Evolutionary conservation across 164 flowering plant species (phyloP).

Genomic region (Vitis cinerea): DNA sequence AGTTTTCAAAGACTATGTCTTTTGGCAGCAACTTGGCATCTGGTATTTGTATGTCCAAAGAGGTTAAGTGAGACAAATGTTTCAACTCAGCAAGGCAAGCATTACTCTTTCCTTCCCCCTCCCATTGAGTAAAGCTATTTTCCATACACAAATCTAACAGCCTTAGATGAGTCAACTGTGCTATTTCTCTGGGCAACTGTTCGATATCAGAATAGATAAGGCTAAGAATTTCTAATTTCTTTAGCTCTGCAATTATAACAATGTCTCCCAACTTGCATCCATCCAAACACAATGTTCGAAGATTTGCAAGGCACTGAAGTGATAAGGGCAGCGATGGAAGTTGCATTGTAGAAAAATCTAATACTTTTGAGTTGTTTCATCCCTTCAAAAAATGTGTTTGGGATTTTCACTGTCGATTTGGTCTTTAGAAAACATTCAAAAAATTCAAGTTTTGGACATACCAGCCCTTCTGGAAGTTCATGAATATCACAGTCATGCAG

Average conservation of each 20-base stretch:
- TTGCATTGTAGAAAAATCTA: background rate
- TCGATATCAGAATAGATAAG: background rate
- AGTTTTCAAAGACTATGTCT: background rate
- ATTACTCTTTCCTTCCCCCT: background rate
- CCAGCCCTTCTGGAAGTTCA: background rate
- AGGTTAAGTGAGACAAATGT: background rate
- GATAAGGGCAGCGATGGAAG: background rate
- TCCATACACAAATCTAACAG: slow-evolving; percentile 11
- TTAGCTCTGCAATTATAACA: background rate
- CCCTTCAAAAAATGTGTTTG: background rate
- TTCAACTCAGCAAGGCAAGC: slow-evolving; percentile 17
- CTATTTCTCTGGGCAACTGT: background rate
- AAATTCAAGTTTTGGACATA: background rate
- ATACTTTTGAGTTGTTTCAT: too few species aligned
- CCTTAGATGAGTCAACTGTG: background rate
- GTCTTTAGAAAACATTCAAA: background rate
- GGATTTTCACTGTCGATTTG: background rate
- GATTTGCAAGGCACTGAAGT: background rate
- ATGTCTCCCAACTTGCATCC: background rate
- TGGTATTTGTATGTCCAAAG: background rate
- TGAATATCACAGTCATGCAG: background rate
- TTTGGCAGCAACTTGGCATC: background rate
- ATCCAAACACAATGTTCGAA: background rate
- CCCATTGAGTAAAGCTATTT: slow-evolving; percentile 12
- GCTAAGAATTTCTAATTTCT: background rate